A percentile compares a stretch with the other conserved stretches of the same genome.
Evolutionary conservation across 306 rosid genomes (phyloP).

Genomic region (Sechiopsis laciniata): DNA sequence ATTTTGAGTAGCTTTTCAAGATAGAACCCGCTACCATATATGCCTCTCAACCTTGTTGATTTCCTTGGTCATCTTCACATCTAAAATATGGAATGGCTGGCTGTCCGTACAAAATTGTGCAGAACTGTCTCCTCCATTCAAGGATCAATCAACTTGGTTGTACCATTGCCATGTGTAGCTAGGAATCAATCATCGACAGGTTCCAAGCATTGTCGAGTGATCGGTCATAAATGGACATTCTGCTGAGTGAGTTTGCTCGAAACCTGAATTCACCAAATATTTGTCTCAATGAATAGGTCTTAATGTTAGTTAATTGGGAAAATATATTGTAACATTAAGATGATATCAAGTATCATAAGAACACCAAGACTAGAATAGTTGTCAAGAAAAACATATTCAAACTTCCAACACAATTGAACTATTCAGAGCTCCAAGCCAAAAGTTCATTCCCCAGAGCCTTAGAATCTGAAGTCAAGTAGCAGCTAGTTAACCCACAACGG

Average conservation of each 20-base stretch:
- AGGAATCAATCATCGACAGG: constrained; percentile 8
- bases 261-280: constrained; percentile 16
- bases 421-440: not conserved
- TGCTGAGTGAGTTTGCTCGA: not conserved
- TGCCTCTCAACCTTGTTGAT: not conserved
- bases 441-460: not conserved
- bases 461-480: not conserved
- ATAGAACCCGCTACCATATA: not conserved
- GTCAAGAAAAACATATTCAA: not conserved
- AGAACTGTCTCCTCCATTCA: not conserved
- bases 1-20: not conserved
- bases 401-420: not conserved
- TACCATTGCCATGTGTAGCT: not conserved
- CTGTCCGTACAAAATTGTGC: too few relatives aligned
- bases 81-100: not conserved
- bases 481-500: not conserved
- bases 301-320: not conserved
- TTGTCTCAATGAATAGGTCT: constrained; percentile 4
- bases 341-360: not conserved
- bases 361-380: not conserved
- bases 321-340: not conserved
- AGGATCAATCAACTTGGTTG: not conserved
- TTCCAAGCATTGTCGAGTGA: not conserved
- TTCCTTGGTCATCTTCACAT: not conserved
- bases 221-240: not conserved